Evolutionary conservation across 202 grass and related monocot genomes (phyloP).

Genomic region (Saccharum hybrid): DNA sequence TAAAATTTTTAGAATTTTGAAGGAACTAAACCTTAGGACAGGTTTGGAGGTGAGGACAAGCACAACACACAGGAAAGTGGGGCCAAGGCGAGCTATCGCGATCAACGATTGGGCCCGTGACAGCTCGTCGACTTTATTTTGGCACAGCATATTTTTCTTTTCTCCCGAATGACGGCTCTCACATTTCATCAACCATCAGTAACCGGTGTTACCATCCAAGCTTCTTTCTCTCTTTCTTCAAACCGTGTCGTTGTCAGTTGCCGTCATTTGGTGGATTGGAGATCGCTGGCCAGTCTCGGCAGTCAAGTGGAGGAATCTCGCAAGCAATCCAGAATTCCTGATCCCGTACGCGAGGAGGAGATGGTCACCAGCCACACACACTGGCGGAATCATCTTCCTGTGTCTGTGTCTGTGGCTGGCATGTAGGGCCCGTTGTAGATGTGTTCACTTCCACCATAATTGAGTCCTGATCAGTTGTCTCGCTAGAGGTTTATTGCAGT

Average conservation of each 20-base stretch:
- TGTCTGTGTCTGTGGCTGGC: neutral
- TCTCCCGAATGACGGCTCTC: neutral
- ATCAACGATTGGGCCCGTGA: slow-evolving; percentile 30
- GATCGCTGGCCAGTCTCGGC: neutral
- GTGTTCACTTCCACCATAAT: too few relatives aligned
- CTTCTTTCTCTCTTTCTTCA: neutral
- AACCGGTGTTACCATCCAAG: slow-evolving; percentile 3
- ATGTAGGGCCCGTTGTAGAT: neutral
- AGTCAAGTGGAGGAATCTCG: slow-evolving; percentile 38
- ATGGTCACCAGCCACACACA: neutral
- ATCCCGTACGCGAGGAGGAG: neutral
- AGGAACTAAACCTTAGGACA: too few relatives aligned
- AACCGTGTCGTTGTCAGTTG: neutral
- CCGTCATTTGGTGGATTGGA: neutral
- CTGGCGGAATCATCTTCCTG: neutral
- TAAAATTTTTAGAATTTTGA: too few relatives aligned
- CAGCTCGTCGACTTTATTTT: slow-evolving; percentile 35
- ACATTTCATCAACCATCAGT: neutral
- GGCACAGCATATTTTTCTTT: neutral
- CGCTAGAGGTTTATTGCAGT: neutral
- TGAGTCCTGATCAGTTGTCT: neutral
- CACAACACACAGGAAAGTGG: neutral
- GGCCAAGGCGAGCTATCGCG: neutral
- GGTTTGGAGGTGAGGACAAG: neutral
- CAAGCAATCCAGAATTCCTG: slow-evolving; percentile 15